Evolutionary conservation across 2,329 filamentous ascomycete species (phyloP), one percentile per base, ranked within the genome.

Genomic region (Akanthomyces muscarius): DNA sequence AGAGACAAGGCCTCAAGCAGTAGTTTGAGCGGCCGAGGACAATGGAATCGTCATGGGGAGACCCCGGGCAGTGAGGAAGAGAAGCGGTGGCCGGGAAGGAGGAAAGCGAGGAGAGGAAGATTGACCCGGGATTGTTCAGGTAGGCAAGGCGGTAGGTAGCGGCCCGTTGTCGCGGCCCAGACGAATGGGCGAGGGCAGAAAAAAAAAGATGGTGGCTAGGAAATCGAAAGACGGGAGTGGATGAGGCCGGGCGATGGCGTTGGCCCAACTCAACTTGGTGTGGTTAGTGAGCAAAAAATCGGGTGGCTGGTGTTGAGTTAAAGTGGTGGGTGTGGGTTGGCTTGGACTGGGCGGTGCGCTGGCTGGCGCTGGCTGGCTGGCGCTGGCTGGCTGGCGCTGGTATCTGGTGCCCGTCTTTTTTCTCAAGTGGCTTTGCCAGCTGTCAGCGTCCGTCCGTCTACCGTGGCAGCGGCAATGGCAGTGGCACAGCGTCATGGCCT

Each of bases 201-300:
- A 23, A 38, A 36, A 59, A 61, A 61, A 45, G 57, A 36, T 30
- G 57, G 57, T 61, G 57, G 57, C 48, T 61, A 61, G 57, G 57
- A 61, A 61, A 61, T 61, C 38, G 56, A 41, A 23, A 48, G 30
- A 38, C 55, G 42, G 30, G 55, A 58, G 44, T 51, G 56, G 47
- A 51, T 50, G 48, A 61, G 33, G 45, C 57, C 10, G 41, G 23
- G 47, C 45, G 25, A 44, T 44, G 38, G 57, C 33, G 57, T 50
- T 51, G 42, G 57, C 48, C 48, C 48, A 53, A 53, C 57, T 11
- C 6, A 36, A 36, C 8, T 36, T 28, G 45, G 41, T 21, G 50
- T 30, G 50, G 38, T 14, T 58, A 41, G 56, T 61, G 57, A 61
- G 57, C 55, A 58, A 59, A 61, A 61, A 61, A 42, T 61, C 57